Base-by-base conservation (phyloP, 768 basidiomycete species). In the Galerina marginata region DNA sequence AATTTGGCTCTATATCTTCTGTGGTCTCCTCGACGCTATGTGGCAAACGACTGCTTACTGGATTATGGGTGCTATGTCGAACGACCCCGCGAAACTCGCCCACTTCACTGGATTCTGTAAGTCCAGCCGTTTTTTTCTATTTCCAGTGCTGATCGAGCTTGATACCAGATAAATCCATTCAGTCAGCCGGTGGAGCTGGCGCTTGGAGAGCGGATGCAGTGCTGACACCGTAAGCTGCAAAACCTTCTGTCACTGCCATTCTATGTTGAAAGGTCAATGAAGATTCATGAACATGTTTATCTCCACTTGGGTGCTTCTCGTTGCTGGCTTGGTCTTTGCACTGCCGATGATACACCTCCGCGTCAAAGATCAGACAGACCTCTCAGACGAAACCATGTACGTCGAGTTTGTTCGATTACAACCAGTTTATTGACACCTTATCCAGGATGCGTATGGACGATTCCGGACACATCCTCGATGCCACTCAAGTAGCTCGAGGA, bases 41-140 rank as follows among this genome's bases (percentile, higher is more conserved):
- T 94, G 92, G 90, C 93, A 94, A 71, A 92, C 90, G 1, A 86
- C 86, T 0, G 86, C 87, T 5, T 92, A 92, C 71, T 92, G 90
- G 90, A 77, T 91, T 65, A 88, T 92, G 84, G 92, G 92, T 42
- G 88, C 90, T 11, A 91, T 95, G 88, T 91, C 90, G 20, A 93
- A 93, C 65, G 87, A 93, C 71, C 86, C 90, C 7, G 84, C 81
- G 2, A 92, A 91, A 70, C 84, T 94, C 23, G 92, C 92, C 0
- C 83, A 92, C 69, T 89, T 94, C 67, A 79, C 87, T 15, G 93
- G 92, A 43, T 91, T 94, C 67, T 93, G 91, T 93, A 69, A 66
- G 89, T 81, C 42, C 40, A 33, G 9, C 16, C 62, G 37, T 23
- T 40, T 55, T n/a, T 29, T 50, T 3, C 48, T 16, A 43, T 15